These are phyloP conservation scores for Colletotrichum sp. DNA, from an alignment of 2,329 filamentous ascomycete species.

Conservation along the genomic window DNA sequence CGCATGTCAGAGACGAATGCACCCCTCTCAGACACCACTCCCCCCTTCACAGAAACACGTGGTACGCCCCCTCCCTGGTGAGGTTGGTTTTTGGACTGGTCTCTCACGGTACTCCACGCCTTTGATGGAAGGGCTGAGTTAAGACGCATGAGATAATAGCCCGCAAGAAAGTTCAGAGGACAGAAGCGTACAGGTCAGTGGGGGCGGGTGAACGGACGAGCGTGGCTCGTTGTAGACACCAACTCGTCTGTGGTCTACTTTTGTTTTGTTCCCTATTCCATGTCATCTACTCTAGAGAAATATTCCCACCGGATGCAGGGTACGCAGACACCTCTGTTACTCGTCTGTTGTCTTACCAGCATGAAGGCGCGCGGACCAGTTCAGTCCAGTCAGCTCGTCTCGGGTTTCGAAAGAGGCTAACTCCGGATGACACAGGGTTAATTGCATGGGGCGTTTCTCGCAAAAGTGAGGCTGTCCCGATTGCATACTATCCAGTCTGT, in stretches of 20 bases:
- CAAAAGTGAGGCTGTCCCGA: not conserved
- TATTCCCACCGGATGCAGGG: too few relatives aligned
- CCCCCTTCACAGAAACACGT: not conserved
- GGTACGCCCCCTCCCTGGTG: not conserved
- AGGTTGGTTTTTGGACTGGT: too few relatives aligned
- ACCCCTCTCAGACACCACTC: not conserved
- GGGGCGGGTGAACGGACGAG: not conserved
- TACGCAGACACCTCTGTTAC: too few relatives aligned
- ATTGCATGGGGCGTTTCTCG: fast-evolving
- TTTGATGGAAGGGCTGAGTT: not conserved
- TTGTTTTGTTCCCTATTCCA: too few relatives aligned
- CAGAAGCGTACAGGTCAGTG: not conserved
- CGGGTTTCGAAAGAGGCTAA: not conserved
- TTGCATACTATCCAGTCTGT: not conserved
- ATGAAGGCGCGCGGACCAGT: not conserved
- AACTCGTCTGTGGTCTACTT: not conserved
- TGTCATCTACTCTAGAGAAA: too few relatives aligned
- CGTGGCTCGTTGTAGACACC: not conserved
- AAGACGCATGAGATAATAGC: not conserved
- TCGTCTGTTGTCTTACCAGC: not conserved
- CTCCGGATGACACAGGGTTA: not conserved
- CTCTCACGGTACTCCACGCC: not conserved
- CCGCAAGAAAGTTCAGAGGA: not conserved
- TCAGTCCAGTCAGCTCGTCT: not conserved
- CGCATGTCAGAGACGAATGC: not conserved